Base-by-base conservation (phyloP, 2,329 filamentous ascomycete genomes). In the Thermothelomyces thermophilus region DNA sequence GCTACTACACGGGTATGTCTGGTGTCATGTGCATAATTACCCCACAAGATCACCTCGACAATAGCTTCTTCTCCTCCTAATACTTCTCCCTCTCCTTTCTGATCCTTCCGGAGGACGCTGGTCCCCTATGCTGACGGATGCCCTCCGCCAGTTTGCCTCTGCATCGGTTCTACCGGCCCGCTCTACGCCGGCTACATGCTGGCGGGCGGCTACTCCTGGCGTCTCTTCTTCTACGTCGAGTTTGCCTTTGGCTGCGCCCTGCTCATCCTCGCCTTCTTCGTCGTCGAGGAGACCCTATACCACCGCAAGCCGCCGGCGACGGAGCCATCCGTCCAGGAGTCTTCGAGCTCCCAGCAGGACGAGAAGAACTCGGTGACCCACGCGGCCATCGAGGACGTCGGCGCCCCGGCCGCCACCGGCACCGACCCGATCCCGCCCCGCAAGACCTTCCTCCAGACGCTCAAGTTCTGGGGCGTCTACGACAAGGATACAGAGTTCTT, bases 111-210 rank as follows among this genome's bases (percentile, higher is more conserved):
- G n/a, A n/a, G n/a, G n/a, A n/a, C n/a, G n/a, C n/a, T n/a, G n/a
- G n/a, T 2, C 13, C 3, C 30, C 11, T 10, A 16, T 1, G 5
- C 22, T 9, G 8, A 4, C 24, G 17, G 3, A 41, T 13, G 10
- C 3, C 28, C 2, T 2, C 11, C 14, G 16, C 46, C 50, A 56
- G 74, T 77, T n/a, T 73, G 70, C 43, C 71, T 80, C 35, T 79
- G 76, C 56, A 68, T 76, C 20, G 76, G 75, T 3, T 63, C 73
- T 0, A 74, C 74, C 1, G 74, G 75, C 1, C 74, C 77, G 0
- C 65, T 81, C 0, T 78, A 75, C 31, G 75, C 77, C 0, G 75
- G 76, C 5, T 81, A 80, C 61, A 80, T 81, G 75, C 70, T 81
- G 3, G 69, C 72, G 1, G 76, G 71, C 0, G 73, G 73, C n/a